These are phyloP conservation scores for Marasmius oreades DNA, from an alignment of 1,284 basidiomycete genomes.

Conservation along the genomic window DNA sequence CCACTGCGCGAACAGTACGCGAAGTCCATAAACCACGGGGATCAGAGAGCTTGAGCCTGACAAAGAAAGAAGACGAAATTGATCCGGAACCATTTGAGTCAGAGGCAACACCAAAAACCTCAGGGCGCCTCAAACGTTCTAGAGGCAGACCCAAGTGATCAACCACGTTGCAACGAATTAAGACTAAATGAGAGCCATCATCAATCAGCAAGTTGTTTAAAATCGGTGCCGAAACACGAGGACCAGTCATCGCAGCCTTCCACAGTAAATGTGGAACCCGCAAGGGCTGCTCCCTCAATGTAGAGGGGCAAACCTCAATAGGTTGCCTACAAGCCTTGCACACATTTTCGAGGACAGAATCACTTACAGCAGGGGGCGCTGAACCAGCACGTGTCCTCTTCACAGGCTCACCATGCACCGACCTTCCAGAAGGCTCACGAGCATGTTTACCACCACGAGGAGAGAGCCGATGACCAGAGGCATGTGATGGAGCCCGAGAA, in stretches of 20 bases:
- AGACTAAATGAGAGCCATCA: not conserved
- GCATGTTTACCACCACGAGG: not conserved
- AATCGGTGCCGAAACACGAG: not conserved
- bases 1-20: constrained; percentile 10
- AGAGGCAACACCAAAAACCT: not conserved
- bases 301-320: not conserved
- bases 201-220: not conserved
- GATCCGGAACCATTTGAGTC: not conserved
- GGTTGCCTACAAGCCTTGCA: not conserved
- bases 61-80: not conserved
- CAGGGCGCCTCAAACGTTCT: not conserved
- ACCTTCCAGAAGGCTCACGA: not conserved
- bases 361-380: no score
- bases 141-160: not conserved
- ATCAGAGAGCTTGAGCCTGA: not conserved
- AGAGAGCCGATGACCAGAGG: no score
- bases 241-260: not conserved
- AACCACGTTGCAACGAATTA: not conserved
- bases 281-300: not conserved
- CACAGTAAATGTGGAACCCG: not conserved
- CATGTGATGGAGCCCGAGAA: not conserved
- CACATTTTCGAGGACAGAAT: not conserved
- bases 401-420: not conserved
- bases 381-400: no score
- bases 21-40: constrained; percentile 7